Base-by-base conservation (phyloP, 257 asterid species). In the Ilex aquifolium region DNA sequence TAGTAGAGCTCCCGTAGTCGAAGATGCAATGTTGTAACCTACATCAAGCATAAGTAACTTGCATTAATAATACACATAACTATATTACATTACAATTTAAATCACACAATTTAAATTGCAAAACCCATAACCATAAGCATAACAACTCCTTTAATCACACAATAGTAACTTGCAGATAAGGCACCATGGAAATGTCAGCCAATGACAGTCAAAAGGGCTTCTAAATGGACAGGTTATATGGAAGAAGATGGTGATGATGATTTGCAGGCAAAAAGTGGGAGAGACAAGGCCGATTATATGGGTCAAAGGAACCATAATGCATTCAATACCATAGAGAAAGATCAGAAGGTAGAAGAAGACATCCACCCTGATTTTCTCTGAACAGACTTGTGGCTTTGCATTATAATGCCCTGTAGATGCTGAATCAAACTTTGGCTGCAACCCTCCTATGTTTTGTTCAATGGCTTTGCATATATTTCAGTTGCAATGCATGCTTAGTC, bases 341-440 rank as follows among this genome's bases (percentile, higher is more conserved):
- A 72, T 67, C 81, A 81, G 60, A 74, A 17, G 76, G 86, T 88
- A 59, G 87, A 82, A 54, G 95, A 91, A 57, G 92, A 86, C 60
- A 71, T 88, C 65, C 93, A 88, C 67, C 96, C 93, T 14, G 89
- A 87, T 77, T 90, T 88, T 70, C 74, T 82, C 8, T 90, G 84
- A 83, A 44, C 36, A 56, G 30, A 59, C 13, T 0, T 11, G 12
- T 61, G 44, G 49, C 48, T 59, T 58, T 32, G 12, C 17, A 31
- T 57, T 36, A 36, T 36, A 36, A 2, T 36, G 42, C 8, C 27
- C 8, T 36, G 42, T 36, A 36, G 42, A 36, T 4, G 7, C 42
- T 36, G 8, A 36, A 36, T 8, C 42, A 36, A 36, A 8, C 42
- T 36, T 36, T 21, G 42, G 8, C 8, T 36, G 42, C 42, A 36